A percentile compares a stretch with the other conserved stretches of the same genome.
These are phyloP conservation scores for Oryza glaberrima DNA, from an alignment of 176 grass and related monocot genomes.

Conservation along the genomic window DNA sequence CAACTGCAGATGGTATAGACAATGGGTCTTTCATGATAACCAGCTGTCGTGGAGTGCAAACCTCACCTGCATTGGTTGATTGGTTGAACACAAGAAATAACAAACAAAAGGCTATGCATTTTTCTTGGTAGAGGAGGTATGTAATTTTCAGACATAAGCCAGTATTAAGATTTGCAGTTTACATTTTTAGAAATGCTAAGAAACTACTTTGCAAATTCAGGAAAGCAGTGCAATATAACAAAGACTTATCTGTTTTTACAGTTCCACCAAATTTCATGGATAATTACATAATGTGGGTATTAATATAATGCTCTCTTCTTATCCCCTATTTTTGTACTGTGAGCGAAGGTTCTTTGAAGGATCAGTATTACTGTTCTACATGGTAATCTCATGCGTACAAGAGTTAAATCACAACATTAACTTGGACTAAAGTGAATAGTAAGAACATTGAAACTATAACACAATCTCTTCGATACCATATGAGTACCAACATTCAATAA, in stretches of 20 bases:
- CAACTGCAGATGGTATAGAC: constrained; percentile 68
- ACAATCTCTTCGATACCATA: background rate
- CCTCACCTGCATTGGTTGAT: constrained; percentile 63
- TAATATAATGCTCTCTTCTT: background rate
- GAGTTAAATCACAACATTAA: background rate
- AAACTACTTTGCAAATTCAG: background rate
- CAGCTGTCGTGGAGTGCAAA: constrained; percentile 68
- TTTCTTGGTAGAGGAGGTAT: background rate
- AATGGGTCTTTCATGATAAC: constrained; percentile 62
- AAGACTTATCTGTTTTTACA: background rate
- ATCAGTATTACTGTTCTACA: background rate
- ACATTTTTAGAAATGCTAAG: constrained; percentile 24
- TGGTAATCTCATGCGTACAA: background rate
- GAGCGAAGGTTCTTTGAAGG: background rate
- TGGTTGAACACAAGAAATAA: constrained; percentile 33
- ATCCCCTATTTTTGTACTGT: background rate
- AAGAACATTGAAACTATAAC: background rate
- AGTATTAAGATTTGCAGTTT: constrained; percentile 11
- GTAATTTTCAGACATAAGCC: background rate
- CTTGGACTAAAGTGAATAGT: background rate
- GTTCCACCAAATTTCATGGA: background rate
- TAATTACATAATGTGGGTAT: background rate
- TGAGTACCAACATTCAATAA: background rate
- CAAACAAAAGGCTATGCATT: constrained; percentile 14
- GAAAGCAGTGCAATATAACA: background rate